Conservation (phyloP, 805 yeast species). For the Clavispora carvajalis region DNA sequence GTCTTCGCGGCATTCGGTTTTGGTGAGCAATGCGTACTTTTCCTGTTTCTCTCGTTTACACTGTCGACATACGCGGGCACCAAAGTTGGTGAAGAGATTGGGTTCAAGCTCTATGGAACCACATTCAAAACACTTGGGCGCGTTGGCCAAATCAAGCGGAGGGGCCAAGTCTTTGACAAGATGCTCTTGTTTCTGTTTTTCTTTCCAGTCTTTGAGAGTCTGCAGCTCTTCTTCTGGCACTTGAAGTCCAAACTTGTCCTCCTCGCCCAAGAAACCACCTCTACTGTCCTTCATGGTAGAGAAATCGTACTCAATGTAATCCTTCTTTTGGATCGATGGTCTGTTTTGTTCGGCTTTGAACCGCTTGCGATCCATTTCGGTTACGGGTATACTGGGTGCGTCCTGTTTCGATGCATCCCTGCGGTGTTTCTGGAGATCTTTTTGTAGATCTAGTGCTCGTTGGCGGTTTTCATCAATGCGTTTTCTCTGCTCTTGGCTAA, state of each 20-base stretch:
- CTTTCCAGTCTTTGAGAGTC: slow-evolving; percentile 44
- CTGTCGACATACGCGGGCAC: slow-evolving; percentile 66
- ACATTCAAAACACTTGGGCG: slow-evolving; percentile 85
- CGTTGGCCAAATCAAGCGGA: slow-evolving; percentile 63
- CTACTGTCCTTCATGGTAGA: slow-evolving; percentile 82
- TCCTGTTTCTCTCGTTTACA: slow-evolving; percentile 76
- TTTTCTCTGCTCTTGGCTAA: slow-evolving; percentile 46
- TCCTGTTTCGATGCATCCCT: slow-evolving; percentile 9
- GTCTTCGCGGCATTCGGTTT: slow-evolving; percentile 92
- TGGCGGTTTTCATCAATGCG: slow-evolving; percentile 50
- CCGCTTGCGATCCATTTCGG: slow-evolving; percentile 10
- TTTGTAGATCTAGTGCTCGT: slow-evolving; percentile 45
- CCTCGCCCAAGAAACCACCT: slow-evolving; percentile 70
- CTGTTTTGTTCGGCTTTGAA: slow-evolving; percentile 16
- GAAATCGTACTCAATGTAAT: slow-evolving; percentile 80
- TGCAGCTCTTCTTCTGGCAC: slow-evolving; percentile 39
- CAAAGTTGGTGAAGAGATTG: slow-evolving; percentile 62
- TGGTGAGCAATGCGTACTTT: slow-evolving; percentile 84
- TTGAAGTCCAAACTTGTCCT: slow-evolving; percentile 10
- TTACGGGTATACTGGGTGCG: slow-evolving; percentile 4
- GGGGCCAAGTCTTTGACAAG: slow-evolving; percentile 55
- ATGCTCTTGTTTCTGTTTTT: slow-evolving; percentile 36
- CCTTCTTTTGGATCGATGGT: slow-evolving; percentile 47
- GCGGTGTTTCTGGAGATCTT: slow-evolving; percentile 28
- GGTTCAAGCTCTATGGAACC: slow-evolving; percentile 75